These are phyloP conservation scores for Alternaria dauci DNA, from an alignment of 2,329 filamentous ascomycete genomes.

Conservation along the genomic window DNA sequence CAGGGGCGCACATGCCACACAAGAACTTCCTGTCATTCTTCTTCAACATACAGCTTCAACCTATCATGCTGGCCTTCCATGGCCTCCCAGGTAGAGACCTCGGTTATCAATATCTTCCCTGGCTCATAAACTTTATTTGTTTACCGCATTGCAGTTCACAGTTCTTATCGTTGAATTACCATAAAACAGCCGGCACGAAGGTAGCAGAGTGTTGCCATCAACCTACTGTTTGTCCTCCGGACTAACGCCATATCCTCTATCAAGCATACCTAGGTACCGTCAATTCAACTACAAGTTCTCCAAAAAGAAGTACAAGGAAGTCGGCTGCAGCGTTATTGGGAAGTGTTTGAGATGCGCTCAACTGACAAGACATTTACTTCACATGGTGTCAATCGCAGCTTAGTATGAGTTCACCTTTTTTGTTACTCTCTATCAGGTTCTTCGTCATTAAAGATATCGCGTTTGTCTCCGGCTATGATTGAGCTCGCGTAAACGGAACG, in stretches of 20 bases:
- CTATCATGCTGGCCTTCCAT: neutral
- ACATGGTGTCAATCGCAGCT: neutral
- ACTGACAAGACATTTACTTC: neutral
- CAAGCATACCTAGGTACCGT: neutral
- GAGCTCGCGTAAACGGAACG: neutral
- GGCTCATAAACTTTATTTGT: neutral
- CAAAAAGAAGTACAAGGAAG: neutral
- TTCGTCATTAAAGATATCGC: neutral
- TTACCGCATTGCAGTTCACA: neutral
- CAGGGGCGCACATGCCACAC: neutral
- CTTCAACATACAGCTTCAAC: neutral
- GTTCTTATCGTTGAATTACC: neutral
- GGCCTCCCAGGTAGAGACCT: neutral
- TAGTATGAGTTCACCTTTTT: neutral
- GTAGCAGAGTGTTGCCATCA: neutral
- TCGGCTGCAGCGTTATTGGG: neutral
- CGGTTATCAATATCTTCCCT: neutral
- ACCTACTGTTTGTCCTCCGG: neutral
- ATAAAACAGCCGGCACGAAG: neutral
- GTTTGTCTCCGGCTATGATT: neutral
- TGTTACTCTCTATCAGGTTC: neutral
- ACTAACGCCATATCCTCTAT: neutral
- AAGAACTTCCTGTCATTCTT: neutral
- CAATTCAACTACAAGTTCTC: neutral
- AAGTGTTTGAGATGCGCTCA: neutral